These are phyloP conservation scores for Oryza rufipogon DNA, from an alignment of 176 grass and related monocot species.

Conservation along the genomic window DNA sequence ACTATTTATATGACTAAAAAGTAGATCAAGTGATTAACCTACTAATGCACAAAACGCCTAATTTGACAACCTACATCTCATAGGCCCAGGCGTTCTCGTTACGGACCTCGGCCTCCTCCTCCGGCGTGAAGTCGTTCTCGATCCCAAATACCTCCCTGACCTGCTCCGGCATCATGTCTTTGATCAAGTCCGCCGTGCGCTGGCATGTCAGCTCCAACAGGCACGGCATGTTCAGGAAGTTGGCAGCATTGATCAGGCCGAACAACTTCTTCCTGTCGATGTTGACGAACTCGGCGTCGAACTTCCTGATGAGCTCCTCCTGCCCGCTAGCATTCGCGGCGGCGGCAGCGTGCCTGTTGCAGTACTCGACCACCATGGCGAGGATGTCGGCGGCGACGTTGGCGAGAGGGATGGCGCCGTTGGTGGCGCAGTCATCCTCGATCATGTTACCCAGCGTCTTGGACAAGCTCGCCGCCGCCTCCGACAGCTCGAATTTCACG, in stretches of 20 bases:
- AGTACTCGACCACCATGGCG: not conserved
- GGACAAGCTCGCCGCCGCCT: not conserved
- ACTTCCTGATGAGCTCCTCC: not conserved
- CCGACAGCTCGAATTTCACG: no score
- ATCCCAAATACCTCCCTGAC: no score
- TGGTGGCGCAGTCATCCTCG: not conserved
- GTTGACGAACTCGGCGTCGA: not conserved
- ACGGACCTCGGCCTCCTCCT: not conserved
- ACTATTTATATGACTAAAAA: no score
- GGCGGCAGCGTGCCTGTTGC: not conserved
- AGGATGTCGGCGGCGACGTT: not conserved
- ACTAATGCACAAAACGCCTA: no score
- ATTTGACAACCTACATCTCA: no score
- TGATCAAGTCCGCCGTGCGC: not conserved
- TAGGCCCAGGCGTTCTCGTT: no score
- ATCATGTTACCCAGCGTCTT: not conserved
- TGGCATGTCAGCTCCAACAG: not conserved
- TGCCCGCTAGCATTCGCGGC: not conserved
- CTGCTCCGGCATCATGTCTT: not conserved
- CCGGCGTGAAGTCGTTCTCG: no score
- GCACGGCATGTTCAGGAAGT: not conserved
- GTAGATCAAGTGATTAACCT: no score
- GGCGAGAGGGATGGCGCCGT: no score
- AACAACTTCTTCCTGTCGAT: not conserved
- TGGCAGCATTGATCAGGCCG: not conserved